phyloP scores from a whole-genome alignment of 2,329 filamentous ascomycete species.

The Botryotinia calthae region DNA sequence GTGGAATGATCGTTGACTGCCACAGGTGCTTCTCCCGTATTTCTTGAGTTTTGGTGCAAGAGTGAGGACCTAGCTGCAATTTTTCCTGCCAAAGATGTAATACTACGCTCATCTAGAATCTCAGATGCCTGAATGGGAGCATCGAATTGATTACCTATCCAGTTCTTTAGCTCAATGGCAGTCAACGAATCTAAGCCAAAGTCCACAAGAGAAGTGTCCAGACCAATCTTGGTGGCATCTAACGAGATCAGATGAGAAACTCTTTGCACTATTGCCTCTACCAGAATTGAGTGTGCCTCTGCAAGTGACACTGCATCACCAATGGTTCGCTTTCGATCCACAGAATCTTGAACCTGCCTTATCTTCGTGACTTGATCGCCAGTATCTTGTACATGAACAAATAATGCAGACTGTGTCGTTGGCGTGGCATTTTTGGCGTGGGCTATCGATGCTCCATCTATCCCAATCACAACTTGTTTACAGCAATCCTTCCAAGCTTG shows the following conservation, averaged over 20 bases:
- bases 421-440: not conserved
- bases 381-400: not conserved
- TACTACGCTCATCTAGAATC: not conserved
- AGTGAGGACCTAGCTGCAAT: not conserved
- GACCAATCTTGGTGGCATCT: not conserved
- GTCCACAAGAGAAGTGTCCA: constrained; percentile 40
- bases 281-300: not conserved
- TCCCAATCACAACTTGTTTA: not conserved
- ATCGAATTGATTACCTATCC: constrained; percentile 41
- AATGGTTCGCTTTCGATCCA: not conserved
- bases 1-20: not conserved
- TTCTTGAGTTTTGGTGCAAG: not conserved
- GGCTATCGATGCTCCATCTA: not conserved
- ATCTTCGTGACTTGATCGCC: not conserved
- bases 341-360: not conserved
- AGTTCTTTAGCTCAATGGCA: constrained; percentile 21
- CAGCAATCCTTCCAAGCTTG: not conserved
- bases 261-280: not conserved
- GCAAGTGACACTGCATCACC: not conserved
- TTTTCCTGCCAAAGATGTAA: not conserved
- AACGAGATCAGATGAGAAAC: not conserved
- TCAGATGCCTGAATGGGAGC: constrained; percentile 9
- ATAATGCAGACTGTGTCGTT: not conserved
- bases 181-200: constrained; percentile 32
- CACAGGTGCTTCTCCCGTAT: not conserved